Conservation (phyloP, 2,329 filamentous ascomycete genomes). For the Ilyonectria robusta region DNA sequence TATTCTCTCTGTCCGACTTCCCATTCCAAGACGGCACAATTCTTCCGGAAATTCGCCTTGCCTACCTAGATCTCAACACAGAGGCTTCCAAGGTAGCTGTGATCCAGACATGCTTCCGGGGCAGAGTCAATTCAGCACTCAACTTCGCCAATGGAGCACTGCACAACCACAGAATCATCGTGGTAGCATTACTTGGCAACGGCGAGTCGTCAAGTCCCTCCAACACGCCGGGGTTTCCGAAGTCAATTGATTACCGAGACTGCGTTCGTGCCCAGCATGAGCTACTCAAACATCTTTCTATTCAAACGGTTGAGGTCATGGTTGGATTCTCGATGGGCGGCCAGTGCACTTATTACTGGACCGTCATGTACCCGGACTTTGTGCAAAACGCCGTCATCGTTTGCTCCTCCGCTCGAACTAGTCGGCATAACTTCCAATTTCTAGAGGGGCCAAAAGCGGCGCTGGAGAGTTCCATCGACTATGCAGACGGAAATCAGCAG, state of each 20-base stretch:
- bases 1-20: conserved; percentile 14
- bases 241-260: conserved; percentile 57
- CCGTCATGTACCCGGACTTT: conserved; percentile 58
- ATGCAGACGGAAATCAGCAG: conserved; percentile 47
- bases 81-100: conserved; percentile 57
- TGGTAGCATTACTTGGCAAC: conserved; percentile 63
- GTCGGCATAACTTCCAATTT: conserved; percentile 62
- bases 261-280: conserved; percentile 58
- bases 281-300: conserved; percentile 55
- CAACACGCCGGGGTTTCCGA: conserved; percentile 58
- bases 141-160: conserved; percentile 61
- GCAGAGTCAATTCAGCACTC: conserved; percentile 63
- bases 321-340: conserved; percentile 66
- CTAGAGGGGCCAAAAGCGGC: conserved; percentile 62
- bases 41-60: conserved; percentile 46
- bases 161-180: conserved; percentile 60
- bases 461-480: conserved; percentile 58
- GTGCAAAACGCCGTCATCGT: conserved; percentile 58
- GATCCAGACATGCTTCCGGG: conserved; percentile 69
- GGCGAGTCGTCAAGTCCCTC: conserved; percentile 63
- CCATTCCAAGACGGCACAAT: conserved; percentile 49
- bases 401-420: conserved; percentile 61
- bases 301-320: conserved; percentile 56
- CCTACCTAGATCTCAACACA: conserved; percentile 46
- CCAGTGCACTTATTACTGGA: conserved; percentile 64